Conservation (phyloP, 768 basidiomycete species). For the Pisolithus marmoratus region DNA sequence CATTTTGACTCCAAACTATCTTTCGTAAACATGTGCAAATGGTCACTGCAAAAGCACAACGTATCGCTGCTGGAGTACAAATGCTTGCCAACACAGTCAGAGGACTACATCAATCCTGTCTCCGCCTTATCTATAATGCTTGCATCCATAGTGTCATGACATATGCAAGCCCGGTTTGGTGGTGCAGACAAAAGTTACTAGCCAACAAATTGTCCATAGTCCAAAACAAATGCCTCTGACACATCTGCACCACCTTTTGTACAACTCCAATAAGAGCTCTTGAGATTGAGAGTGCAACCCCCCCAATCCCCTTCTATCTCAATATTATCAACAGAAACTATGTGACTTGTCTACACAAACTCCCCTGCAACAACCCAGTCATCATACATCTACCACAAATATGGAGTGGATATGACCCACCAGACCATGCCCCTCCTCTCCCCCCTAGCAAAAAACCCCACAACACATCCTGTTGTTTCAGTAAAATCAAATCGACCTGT, state of each 20-base stretch:
- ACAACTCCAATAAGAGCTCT: conserved; percentile 28
- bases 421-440: too few relatives aligned
- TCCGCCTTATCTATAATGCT: not conserved
- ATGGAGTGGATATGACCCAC: too few relatives aligned
- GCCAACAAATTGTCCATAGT: not conserved
- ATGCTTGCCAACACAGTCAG: too few relatives aligned
- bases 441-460: too few relatives aligned
- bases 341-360: conserved; percentile 7
- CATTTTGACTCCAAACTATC: conserved; percentile 28
- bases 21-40: conserved; percentile 28
- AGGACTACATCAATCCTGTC: conserved; percentile 7
- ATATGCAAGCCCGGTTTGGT: not conserved
- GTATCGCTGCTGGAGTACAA: conserved; percentile 12
- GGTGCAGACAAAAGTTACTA: not conserved
- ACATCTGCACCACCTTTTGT: conserved; percentile 29
- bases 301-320: conserved; percentile 18
- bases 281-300: conserved; percentile 29
- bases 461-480: too few relatives aligned
- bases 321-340: not conserved
- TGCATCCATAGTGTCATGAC: too few relatives aligned
- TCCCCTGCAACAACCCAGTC: not conserved
- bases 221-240: conserved; percentile 9
- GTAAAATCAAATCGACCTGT: too few relatives aligned
- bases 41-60: conserved; percentile 16
- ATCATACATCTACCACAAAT: too few relatives aligned